Percentiles rank a stretch among this genome's conserved stretches.
These are phyloP conservation scores for Trichoderma sp. DNA, from an alignment of 2,329 filamentous ascomycete species.

Conservation along the genomic window DNA sequence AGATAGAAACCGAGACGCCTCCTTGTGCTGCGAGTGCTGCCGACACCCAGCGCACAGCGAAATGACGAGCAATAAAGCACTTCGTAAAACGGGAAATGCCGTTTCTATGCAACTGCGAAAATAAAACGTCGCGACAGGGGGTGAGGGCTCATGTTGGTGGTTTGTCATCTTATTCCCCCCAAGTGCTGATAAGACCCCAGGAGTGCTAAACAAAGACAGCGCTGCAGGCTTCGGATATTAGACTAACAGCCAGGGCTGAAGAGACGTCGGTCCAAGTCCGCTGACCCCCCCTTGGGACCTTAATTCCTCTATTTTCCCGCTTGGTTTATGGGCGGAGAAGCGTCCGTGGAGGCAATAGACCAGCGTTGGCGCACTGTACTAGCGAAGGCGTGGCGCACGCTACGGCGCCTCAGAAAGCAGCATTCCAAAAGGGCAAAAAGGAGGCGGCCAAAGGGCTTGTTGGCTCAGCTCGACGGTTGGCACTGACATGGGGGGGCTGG, in stretches of 20 bases:
- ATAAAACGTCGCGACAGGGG: background rate
- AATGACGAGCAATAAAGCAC: background rate
- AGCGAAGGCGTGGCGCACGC: background rate
- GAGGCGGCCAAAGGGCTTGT: background rate
- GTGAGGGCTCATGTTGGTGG: background rate
- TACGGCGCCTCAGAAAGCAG: background rate
- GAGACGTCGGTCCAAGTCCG: background rate
- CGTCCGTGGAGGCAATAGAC: background rate
- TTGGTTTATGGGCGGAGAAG: background rate
- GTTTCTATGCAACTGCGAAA: background rate
- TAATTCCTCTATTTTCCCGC: background rate
- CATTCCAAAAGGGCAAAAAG: background rate
- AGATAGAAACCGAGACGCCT: background rate
- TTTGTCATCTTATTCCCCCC: background rate
- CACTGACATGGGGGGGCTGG: background rate
- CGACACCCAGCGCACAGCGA: background rate
- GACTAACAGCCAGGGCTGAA: background rate
- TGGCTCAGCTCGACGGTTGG: background rate
- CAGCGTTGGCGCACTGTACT: background rate
- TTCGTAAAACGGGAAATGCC: background rate
- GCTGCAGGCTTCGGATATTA: background rate
- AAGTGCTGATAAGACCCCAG: background rate
- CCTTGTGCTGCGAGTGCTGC: background rate
- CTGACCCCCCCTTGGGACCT: background rate
- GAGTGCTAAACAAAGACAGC: background rate